Conservation (phyloP, 495 filamentous ascomycete species). For the Xylaria telfairii region DNA sequence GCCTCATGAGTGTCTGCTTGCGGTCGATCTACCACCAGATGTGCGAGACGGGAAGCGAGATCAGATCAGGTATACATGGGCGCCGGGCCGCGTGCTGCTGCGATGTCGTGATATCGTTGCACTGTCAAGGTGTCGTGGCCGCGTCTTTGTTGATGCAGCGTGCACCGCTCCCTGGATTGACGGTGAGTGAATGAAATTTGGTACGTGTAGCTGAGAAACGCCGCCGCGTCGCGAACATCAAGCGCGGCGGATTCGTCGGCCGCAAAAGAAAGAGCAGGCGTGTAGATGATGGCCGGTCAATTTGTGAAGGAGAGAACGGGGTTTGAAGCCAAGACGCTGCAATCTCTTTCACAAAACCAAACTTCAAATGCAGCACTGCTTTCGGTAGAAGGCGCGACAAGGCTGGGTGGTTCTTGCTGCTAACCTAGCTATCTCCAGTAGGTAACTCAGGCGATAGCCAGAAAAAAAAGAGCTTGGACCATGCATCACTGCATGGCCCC, state of each 20-base stretch:
- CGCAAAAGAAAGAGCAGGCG: not conserved
- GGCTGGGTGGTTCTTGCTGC: conserved; percentile 3
- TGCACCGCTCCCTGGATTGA: conserved; percentile 5
- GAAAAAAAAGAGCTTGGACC: conserved; percentile 15
- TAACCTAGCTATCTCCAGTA: not conserved
- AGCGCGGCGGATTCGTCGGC: not conserved
- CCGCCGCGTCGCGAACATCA: conserved; percentile 9
- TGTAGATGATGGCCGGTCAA: not conserved
- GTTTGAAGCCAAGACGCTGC: not conserved
- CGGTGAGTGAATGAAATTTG: conserved; percentile 9
- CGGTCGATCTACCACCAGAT: not conserved
- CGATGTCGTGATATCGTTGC: not conserved
- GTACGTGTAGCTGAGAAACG: not conserved
- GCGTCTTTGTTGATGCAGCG: not conserved
- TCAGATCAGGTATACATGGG: not conserved
- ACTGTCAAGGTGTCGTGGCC: not conserved
- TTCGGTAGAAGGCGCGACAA: conserved; percentile 25
- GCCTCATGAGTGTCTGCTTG: conserved; percentile 19
- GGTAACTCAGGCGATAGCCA: conserved; percentile 9
- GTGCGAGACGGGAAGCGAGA: not conserved
- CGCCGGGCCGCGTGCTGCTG: not conserved
- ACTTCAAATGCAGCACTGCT: conserved; percentile 16
- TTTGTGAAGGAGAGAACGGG: not conserved
- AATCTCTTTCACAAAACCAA: conserved; percentile 21
- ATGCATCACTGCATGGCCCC: not conserved